A percentile compares a stretch with the other conserved stretches of the same genome.
Conservation (phyloP, 805 yeast genomes). For the Ogataea pini region DNA sequence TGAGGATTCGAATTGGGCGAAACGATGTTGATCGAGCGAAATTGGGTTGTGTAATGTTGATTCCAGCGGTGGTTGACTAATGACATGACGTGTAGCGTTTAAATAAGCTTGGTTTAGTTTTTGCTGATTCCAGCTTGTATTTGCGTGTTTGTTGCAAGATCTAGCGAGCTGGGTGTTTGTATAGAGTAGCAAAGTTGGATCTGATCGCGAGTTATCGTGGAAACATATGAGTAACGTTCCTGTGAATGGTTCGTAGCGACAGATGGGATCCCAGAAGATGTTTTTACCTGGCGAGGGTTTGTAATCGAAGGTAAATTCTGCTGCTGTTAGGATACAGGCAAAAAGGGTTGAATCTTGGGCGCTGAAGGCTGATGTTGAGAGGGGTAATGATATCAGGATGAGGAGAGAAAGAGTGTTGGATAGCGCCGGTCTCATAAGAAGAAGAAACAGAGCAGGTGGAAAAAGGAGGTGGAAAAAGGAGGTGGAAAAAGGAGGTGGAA, state of each 20-base stretch:
- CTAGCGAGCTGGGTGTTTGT: conserved; percentile 12
- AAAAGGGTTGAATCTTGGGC: conserved; percentile 23
- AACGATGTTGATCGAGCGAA: conserved; percentile 5
- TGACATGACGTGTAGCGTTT: conserved; percentile 19
- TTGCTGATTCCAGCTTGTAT: conserved; percentile 8
- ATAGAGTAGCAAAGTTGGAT: conserved; percentile 2
- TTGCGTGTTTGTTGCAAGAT: conserved; percentile 16
- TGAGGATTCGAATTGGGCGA: conserved; percentile 17
- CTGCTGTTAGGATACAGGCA: conserved; percentile 24
- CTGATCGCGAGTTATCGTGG: conserved; percentile 13
- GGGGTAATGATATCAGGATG: too few species aligned
- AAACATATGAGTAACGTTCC: conserved; percentile 30
- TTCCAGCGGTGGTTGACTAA: neutral
- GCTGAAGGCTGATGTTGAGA: conserved; percentile 4
- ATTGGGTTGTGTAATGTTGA: conserved; percentile 20
- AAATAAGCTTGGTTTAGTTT: conserved; percentile 7
- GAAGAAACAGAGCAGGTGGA: too few species aligned
- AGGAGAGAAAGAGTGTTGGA: neutral
- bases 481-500: too few species aligned
- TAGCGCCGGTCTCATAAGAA: neutral
- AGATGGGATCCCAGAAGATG: conserved; percentile 26
- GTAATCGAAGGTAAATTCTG: conserved; percentile 22
- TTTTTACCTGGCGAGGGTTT: conserved; percentile 9
- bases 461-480: neutral
- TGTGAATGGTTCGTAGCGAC: conserved; percentile 29